phyloP scores from a whole-genome alignment of 192 early-diverging fungal genomes.

The Pilaira anomala region DNA sequence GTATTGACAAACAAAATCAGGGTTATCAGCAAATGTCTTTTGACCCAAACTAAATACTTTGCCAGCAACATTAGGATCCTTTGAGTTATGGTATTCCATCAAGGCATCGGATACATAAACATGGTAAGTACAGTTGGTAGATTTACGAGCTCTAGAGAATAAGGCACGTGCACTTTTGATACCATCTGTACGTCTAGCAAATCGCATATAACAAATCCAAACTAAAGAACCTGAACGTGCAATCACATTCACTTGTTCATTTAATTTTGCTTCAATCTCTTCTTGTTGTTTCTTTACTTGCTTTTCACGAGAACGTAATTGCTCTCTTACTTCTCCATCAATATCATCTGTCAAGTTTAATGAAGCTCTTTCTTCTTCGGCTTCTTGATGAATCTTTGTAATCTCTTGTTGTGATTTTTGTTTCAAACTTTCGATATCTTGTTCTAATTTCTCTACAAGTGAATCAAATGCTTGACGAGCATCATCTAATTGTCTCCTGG shows the following conservation, averaged over 20 bases:
- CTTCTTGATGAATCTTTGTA: conserved; percentile 38
- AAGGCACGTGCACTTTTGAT: conserved; percentile 69
- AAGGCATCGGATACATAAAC: conserved; percentile 85
- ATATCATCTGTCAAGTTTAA: conserved; percentile 46
- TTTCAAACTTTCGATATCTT: conserved; percentile 40
- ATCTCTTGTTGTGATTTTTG: conserved; percentile 42
- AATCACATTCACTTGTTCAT: conserved; percentile 52
- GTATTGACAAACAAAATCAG: conserved; percentile 76
- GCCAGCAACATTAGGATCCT: conserved; percentile 78
- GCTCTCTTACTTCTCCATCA: conserved; percentile 57
- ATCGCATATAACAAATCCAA: conserved; percentile 90
- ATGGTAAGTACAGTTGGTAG: conserved; percentile 73
- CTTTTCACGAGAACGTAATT: conserved; percentile 50
- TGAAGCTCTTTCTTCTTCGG: conserved; percentile 41
- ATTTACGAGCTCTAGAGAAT: conserved; percentile 76
- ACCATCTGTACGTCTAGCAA: conserved; percentile 72
- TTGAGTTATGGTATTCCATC: conserved; percentile 91
- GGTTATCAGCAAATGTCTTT: conserved; percentile 73
- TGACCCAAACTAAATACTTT: conserved; percentile 89
- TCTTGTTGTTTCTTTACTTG: conserved; percentile 55
- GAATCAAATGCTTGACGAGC: conserved; percentile 56
- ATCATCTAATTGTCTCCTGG: conserved; percentile 54
- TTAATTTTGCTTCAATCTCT: conserved; percentile 56
- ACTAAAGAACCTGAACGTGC: conserved; percentile 61
- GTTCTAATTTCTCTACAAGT: conserved; percentile 39